A percentile compares a stretch with the other conserved stretches of the same genome.
phyloP scores from a whole-genome alignment of 208 protist genomes.

The Angomonas ambiguus region DNA sequence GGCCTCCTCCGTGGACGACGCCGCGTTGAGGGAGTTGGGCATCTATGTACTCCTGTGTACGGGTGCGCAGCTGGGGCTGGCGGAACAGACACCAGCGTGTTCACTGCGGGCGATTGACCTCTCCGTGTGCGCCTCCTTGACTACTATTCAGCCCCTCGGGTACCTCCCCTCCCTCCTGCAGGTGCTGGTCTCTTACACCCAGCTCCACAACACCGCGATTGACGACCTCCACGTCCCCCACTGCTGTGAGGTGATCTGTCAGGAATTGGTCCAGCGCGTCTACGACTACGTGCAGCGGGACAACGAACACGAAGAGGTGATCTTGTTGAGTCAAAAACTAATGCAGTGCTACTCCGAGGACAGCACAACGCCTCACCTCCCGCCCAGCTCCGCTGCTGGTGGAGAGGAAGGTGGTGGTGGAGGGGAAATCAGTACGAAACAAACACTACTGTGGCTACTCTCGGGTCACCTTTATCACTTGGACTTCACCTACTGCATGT shows the following conservation, averaged over 20 bases:
- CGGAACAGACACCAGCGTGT: neutral
- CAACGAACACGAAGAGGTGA: neutral
- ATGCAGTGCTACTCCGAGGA: neutral
- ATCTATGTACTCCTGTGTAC: constrained; percentile 24
- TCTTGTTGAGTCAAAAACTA: neutral
- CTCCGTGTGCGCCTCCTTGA: constrained; percentile 29
- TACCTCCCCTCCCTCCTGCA: constrained; percentile 40
- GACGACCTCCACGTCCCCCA: constrained; percentile 25
- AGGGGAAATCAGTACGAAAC: neutral
- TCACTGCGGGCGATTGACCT: constrained; percentile 42
- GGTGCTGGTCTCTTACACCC: constrained; percentile 40
- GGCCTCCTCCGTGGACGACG: constrained; percentile 33
- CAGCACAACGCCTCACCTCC: neutral
- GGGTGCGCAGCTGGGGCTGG: neutral
- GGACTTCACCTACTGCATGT: constrained; percentile 50
- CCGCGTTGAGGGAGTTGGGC: constrained; percentile 30
- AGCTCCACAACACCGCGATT: constrained; percentile 30
- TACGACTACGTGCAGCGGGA: neutral
- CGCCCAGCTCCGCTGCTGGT: neutral
- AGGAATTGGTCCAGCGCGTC: neutral
- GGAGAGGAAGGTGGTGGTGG: neutral
- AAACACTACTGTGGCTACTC: neutral
- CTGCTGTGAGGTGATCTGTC: neutral
- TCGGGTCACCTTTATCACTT: constrained; percentile 47
- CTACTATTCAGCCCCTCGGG: constrained; percentile 29